Conservation (phyloP, 106 monocot species). For the Platanthera zijinensis region DNA sequence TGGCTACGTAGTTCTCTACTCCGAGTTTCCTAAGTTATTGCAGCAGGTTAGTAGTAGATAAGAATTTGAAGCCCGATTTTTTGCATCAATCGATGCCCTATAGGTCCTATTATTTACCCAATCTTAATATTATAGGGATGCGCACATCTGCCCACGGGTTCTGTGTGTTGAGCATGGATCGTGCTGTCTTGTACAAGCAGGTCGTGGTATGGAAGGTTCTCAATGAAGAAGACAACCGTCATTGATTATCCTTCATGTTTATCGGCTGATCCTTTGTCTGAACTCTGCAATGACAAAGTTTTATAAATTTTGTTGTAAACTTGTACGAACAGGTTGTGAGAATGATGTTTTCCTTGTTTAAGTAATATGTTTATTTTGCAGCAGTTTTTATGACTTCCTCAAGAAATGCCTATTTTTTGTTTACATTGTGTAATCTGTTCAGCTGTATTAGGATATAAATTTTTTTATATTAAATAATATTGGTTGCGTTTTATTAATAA, state of each 20-base stretch:
- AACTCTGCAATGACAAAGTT: too few relatives aligned
- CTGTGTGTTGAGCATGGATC: conserved; percentile 72
- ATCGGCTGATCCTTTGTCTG: conserved; percentile 70
- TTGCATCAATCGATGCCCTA: not conserved
- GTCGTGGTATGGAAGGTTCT: conserved; percentile 75
- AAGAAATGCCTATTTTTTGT: too few relatives aligned
- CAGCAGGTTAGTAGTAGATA: conserved; percentile 43
- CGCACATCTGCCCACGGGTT: conserved; percentile 36
- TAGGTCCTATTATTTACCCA: not conserved
- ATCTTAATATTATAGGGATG: conserved; percentile 34
- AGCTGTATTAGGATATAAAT: too few relatives aligned
- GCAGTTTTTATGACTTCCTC: too few relatives aligned
- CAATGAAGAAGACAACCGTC: conserved; percentile 34
- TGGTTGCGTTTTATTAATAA: too few relatives aligned
- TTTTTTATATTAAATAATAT: too few relatives aligned
- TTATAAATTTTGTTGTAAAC: too few relatives aligned
- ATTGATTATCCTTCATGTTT: conserved; percentile 68
- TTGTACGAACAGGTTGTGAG: too few relatives aligned
- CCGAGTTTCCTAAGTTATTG: conserved; percentile 72
- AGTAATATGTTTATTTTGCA: too few relatives aligned
- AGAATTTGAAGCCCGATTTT: too few relatives aligned
- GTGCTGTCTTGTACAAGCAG: conserved; percentile 59
- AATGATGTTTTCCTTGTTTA: too few relatives aligned
- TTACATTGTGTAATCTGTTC: too few relatives aligned
- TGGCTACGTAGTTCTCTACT: conserved; percentile 49